Evolutionary conservation across 1,139 yeast genomes (phyloP), one percentile per base, ranked within the genome.

Genomic region (Groenewaldozyma auringiensis): DNA sequence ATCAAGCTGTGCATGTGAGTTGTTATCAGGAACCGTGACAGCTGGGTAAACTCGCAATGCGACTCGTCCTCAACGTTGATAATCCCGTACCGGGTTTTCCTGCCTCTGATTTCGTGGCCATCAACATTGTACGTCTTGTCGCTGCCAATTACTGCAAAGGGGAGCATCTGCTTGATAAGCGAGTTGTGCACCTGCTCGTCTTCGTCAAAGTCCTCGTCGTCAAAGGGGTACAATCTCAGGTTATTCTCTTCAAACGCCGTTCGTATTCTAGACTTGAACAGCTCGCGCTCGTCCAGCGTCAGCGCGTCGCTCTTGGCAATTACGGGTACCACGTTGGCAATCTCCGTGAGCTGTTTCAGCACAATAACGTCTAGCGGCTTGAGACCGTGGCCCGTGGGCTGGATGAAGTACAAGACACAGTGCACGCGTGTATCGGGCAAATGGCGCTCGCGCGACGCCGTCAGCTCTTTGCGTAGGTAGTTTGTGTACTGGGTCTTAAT

Each of bases 131-230:
- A 78, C 56, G 82, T 83, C 50, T 73, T 76, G 62, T 87, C 95
- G n/a, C 95, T 82, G 37, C 97, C 98, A 46, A 89, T 88, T 42
- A 92, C 79, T 1, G 98, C 97, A 70, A 92, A 92, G 25, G 98
- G 98, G 55, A 89, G 78, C 57, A 66, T 57, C 27, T 56, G 54
- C 78, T 76, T 43, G 82, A 85, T 72, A 48, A 59, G 59, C 41
- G 63, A 63, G 50, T 68, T 68, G 50, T 65, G 51, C 34, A 53
- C 56, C 41, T 61, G 59, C 54, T 70, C 74, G 29, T 62, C 66
- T 60, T 84, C 95, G 58, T 79, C 77, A 48, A 63, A 59, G 57
- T 86, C 95, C 57, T 86, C 95, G 32, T 83, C 94, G 49, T 87
- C 95, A 65, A 81, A 88, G 18, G 98, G 98, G 66, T 87, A 92